phyloP scores from a whole-genome alignment of 768 basidiomycete species.

The Gymnopilus junonius region DNA sequence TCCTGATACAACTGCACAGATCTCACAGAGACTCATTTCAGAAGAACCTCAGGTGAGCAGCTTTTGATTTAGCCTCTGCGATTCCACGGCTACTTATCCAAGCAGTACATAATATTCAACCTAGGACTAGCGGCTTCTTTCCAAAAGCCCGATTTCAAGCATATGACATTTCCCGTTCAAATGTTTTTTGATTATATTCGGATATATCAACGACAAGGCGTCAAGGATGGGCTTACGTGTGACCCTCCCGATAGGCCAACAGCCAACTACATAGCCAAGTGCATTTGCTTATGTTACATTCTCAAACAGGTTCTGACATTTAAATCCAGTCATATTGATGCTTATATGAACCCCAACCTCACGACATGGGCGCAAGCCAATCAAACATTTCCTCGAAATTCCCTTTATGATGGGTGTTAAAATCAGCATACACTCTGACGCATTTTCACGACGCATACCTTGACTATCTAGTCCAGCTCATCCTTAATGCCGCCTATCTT shows the following conservation, averaged over 20 bases:
- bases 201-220: slow-evolving; percentile 79
- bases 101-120: slow-evolving; percentile 83
- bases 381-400: slow-evolving; percentile 75
- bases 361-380: slow-evolving; percentile 87
- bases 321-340: slow-evolving; percentile 41
- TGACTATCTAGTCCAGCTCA: background rate
- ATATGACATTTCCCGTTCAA: slow-evolving; percentile 75
- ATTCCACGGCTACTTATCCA: background rate
- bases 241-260: slow-evolving; percentile 83
- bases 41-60: slow-evolving; percentile 91
- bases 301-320: background rate
- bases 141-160: slow-evolving; percentile 70
- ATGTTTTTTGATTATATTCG: slow-evolving; percentile 93
- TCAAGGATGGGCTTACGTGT: slow-evolving; percentile 75
- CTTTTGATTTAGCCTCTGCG: background rate
- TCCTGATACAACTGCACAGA: slow-evolving; percentile 57
- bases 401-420: slow-evolving; percentile 47
- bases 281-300: slow-evolving; percentile 20
- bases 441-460: background rate
- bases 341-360: slow-evolving; percentile 81
- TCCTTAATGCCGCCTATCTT: background rate
- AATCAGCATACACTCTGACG: background rate
- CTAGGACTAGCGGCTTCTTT: slow-evolving; percentile 81
- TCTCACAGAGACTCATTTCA: slow-evolving; percentile 74
- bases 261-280: slow-evolving; percentile 75